Evolutionary conservation across 768 basidiomycete genomes (phyloP).

Genomic region (Phanerochaete carnosa): DNA sequence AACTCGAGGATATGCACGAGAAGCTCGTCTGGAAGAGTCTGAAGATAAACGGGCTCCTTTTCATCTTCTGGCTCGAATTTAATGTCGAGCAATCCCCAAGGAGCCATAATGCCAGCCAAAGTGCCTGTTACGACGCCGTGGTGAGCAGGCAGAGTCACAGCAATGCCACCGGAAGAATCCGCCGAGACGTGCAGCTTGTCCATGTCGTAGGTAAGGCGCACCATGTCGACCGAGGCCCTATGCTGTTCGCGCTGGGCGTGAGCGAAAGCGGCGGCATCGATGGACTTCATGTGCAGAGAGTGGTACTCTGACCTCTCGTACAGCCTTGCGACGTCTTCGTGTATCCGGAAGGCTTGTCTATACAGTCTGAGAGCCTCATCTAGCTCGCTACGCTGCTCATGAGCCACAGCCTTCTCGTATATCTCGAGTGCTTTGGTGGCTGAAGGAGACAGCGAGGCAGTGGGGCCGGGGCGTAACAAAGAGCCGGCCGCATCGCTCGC

Average conservation of each 20-base stretch:
- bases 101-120: slow-evolving; percentile 45
- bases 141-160: slow-evolving; percentile 1
- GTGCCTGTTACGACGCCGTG: slow-evolving; percentile 32
- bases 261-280: not conserved
- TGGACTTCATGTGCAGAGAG: not conserved
- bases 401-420: slow-evolving; percentile 67
- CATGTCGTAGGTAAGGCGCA: slow-evolving; percentile 10
- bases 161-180: not conserved
- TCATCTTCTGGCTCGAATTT: slow-evolving; percentile 73
- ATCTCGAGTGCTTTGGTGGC: slow-evolving; percentile 53
- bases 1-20: slow-evolving; percentile 62
- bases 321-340: slow-evolving; percentile 70
- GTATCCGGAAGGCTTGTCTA: slow-evolving; percentile 74
- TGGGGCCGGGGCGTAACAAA: not conserved
- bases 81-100: slow-evolving; percentile 42
- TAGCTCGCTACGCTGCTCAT: slow-evolving; percentile 71
- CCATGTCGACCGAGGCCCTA: slow-evolving; percentile 1
- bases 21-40: slow-evolving; percentile 72
- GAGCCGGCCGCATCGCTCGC: not conserved
- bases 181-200: slow-evolving; percentile 12
- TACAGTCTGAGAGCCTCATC: slow-evolving; percentile 78
- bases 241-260: not conserved
- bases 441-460: slow-evolving; percentile 27
- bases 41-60: slow-evolving; percentile 49
- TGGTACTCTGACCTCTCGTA: slow-evolving; percentile 56